phyloP scores from a whole-genome alignment of 108 stramenopile genomes.

The Nitzschia inconspicua region DNA sequence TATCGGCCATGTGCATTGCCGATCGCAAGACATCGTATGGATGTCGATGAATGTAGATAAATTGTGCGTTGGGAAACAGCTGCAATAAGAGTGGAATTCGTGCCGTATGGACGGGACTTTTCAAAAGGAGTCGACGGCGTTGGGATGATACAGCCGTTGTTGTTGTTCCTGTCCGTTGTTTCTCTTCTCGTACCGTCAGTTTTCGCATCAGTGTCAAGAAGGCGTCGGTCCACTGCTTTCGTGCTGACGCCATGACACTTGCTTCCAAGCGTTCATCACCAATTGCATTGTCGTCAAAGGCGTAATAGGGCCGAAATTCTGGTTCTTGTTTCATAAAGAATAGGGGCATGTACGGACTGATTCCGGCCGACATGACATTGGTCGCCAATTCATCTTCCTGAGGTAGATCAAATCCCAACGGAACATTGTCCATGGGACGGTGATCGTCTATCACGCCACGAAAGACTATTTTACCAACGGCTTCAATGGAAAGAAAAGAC shows the following conservation, averaged over 20 bases:
- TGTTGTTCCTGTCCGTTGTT: neutral
- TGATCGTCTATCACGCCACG: constrained; percentile 24
- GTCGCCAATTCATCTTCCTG: constrained; percentile 52
- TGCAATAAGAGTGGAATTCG: constrained; percentile 24
- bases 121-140: constrained; percentile 29
- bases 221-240: constrained; percentile 25
- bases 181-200: constrained; percentile 19
- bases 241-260: constrained; percentile 19
- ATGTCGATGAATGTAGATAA: constrained; percentile 44
- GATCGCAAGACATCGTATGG: constrained; percentile 40
- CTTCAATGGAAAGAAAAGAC: constrained; percentile 49
- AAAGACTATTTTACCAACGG: constrained; percentile 38
- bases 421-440: constrained; percentile 50
- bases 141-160: neutral
- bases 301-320: constrained; percentile 33
- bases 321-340: constrained; percentile 35
- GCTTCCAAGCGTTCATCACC: constrained; percentile 13
- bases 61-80: constrained; percentile 42
- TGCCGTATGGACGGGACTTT: constrained; percentile 46
- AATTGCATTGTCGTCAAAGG: constrained; percentile 13
- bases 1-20: constrained; percentile 46
- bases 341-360: constrained; percentile 36
- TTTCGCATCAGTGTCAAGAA: constrained; percentile 29
- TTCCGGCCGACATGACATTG: constrained; percentile 24
- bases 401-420: constrained; percentile 42